These are phyloP conservation scores for Oemleria cerasiformis DNA, from an alignment of 306 rosid genomes.

Conservation along the genomic window DNA sequence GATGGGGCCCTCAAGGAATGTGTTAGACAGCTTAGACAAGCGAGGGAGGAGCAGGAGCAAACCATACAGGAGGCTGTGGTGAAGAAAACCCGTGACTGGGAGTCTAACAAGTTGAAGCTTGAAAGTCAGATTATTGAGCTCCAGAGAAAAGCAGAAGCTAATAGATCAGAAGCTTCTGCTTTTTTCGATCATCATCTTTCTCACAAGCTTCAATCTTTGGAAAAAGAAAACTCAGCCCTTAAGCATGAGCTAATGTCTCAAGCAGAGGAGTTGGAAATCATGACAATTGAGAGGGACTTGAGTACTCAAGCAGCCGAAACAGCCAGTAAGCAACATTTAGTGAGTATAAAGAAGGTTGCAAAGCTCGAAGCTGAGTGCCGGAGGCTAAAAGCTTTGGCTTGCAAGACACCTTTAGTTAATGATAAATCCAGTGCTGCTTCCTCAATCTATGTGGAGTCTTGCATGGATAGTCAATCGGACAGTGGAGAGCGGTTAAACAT, in stretches of 20 bases:
- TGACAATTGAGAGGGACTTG: conserved; percentile 85
- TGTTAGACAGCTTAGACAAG: conserved; percentile 90
- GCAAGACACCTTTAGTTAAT: conserved; percentile 38
- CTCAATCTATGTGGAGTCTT: conserved; percentile 65
- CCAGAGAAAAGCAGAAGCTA: conserved; percentile 49
- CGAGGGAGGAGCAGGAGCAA: conserved; percentile 82
- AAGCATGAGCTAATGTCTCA: conserved; percentile 58
- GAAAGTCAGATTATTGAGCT: conserved; percentile 65
- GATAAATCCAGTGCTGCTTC: conserved; percentile 63
- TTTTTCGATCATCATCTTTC: conserved; percentile 43
- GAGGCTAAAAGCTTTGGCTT: conserved; percentile 51
- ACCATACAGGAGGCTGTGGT: conserved; percentile 56
- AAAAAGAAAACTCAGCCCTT: conserved; percentile 71
- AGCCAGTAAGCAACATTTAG: conserved; percentile 93
- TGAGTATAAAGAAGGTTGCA: conserved; percentile 82
- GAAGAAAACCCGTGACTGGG: conserved; percentile 59
- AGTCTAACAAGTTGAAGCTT: conserved; percentile 62
- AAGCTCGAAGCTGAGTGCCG: conserved; percentile 94
- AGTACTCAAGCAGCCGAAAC: conserved; percentile 90
- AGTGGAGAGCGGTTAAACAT: conserved; percentile 51
- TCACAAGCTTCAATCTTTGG: conserved; percentile 54
- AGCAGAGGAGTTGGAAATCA: conserved; percentile 73
- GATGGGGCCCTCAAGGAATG: conserved; percentile 97
- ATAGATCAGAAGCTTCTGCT: conserved; percentile 39
- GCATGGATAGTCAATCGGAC: conserved; percentile 74